Percentiles rank a stretch among this genome's conserved stretches.
These are phyloP conservation scores for Candida smagusa DNA, from an alignment of 1,139 yeast species.

Conservation along the genomic window DNA sequence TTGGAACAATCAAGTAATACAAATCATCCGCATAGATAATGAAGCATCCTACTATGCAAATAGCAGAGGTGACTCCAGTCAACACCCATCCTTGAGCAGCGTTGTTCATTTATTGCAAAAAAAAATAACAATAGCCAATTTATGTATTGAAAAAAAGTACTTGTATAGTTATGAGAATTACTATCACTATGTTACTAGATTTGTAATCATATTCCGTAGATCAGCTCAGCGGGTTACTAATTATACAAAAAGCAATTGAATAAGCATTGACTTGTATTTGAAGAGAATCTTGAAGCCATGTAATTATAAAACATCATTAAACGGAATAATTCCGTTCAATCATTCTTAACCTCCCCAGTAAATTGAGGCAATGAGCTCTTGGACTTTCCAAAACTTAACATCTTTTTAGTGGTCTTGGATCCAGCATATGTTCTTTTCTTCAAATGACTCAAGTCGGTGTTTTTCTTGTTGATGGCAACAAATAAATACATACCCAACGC, in stretches of 20 bases:
- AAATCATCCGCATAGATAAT: constrained; percentile 22
- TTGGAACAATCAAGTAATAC: constrained; percentile 32
- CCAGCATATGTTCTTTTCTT: constrained; percentile 50
- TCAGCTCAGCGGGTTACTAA: too few species aligned
- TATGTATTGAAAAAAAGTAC: constrained; percentile 1
- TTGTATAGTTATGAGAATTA: constrained; percentile 1
- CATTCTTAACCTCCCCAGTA: constrained; percentile 15
- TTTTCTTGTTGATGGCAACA: constrained; percentile 46
- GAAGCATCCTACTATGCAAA: constrained; percentile 21
- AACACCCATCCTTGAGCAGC: constrained; percentile 23
- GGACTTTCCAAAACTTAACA: constrained; percentile 27
- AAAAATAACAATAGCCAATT: background rate
- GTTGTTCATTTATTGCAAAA: constrained; percentile 1
- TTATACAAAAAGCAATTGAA: too few species aligned
- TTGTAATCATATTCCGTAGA: too few species aligned
- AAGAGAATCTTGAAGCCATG: too few species aligned
- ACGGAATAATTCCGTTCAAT: too few species aligned
- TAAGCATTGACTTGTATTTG: too few species aligned
- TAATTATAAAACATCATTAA: too few species aligned
- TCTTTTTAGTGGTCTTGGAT: constrained; percentile 31
- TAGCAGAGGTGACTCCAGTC: constrained; percentile 18
- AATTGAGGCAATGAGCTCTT: constrained; percentile 30
- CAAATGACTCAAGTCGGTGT: constrained; percentile 47
- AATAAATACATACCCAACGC: constrained; percentile 64
- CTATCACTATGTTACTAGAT: too few species aligned